phyloP scores from a whole-genome alignment of 2,329 filamentous ascomycete genomes.

The Mollisia scopiformis region DNA sequence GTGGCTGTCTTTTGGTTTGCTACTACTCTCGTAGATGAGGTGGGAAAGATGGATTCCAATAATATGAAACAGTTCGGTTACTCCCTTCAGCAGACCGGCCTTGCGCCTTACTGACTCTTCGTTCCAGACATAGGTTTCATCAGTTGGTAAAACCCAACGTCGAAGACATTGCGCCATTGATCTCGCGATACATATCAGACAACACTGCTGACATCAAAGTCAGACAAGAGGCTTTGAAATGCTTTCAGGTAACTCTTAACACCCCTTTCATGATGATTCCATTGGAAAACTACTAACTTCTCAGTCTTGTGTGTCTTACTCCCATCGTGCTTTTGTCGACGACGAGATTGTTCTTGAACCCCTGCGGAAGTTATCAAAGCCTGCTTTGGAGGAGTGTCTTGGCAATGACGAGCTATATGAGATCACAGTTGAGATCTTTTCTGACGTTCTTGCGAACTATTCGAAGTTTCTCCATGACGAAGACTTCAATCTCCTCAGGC shows the following conservation, averaged over 20 bases:
- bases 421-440: slow-evolving; percentile 64
- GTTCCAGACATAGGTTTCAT: slow-evolving; percentile 47
- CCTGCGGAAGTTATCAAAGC: slow-evolving; percentile 61
- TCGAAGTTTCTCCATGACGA: slow-evolving; percentile 61
- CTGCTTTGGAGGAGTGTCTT: slow-evolving; percentile 62
- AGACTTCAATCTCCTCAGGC: slow-evolving; percentile 59
- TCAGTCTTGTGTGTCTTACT: slow-evolving; percentile 75
- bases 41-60: slow-evolving; percentile 67
- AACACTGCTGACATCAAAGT: slow-evolving; percentile 45
- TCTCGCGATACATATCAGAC: slow-evolving; percentile 44
- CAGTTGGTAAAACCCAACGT: slow-evolving; percentile 54
- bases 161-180: slow-evolving; percentile 51
- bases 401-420: slow-evolving; percentile 60
- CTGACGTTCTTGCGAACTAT: slow-evolving; percentile 67
- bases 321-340: slow-evolving; percentile 63
- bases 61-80: slow-evolving; percentile 50
- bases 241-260: slow-evolving; percentile 61
- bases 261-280: too few species aligned
- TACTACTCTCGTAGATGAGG: slow-evolving; percentile 65
- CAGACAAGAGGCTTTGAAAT: slow-evolving; percentile 60
- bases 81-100: not conserved
- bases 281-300: slow-evolving; percentile 11
- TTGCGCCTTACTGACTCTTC: slow-evolving; percentile 13
- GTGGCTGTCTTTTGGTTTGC: slow-evolving; percentile 68
- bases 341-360: slow-evolving; percentile 59